Base-by-base conservation (phyloP, 2,329 filamentous ascomycete genomes). In the Taxawa tesnikishii region DNA sequence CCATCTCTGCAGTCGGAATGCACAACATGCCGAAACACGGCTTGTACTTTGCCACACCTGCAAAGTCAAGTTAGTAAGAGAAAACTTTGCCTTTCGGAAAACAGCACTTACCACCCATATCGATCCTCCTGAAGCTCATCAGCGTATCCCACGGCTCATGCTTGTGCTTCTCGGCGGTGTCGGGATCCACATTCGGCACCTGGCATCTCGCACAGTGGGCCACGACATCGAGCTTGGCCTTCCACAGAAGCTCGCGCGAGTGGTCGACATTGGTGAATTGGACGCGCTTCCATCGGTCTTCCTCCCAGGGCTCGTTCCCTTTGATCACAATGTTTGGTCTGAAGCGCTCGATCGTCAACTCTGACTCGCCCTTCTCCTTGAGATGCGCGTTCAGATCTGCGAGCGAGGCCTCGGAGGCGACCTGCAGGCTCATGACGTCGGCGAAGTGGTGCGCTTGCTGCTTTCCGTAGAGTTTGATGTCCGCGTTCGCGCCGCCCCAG, bases 11-110 rank as follows among this genome's bases (percentile, higher is more conserved):
- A 38, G 65, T 59, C 11, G 75, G 73, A 32, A 70, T 68, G 47
- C 70, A 68, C 44, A 78, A 48, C 75, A 79, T 78, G 2, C 74
- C 74, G 58, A 77, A 78, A 42, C 73, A 76, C 25, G 74, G 74
- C 55, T 78, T 78, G 40, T 60, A 77, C 52, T 63, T 75, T n/a
- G 53, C 53, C 15, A 71, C 62, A 0, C n/a, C n/a, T n/a, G n/a
- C n/a, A n/a, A n/a, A n/a, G n/a, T n/a, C n/a, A n/a, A n/a, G n/a
- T n/a, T n/a, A n/a, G n/a, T n/a, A n/a, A n/a, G n/a, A n/a, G n/a
- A n/a, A n/a, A n/a, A n/a, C n/a, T n/a, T n/a, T n/a, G n/a, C n/a
- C n/a, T n/a, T n/a, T n/a, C n/a, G n/a, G n/a, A n/a, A n/a, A n/a
- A n/a, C n/a, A n/a, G n/a, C n/a, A n/a, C n/a, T n/a, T n/a, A n/a